Base-by-base conservation (phyloP, 140 eudicot species). In the Senecio squalidus region DNA sequence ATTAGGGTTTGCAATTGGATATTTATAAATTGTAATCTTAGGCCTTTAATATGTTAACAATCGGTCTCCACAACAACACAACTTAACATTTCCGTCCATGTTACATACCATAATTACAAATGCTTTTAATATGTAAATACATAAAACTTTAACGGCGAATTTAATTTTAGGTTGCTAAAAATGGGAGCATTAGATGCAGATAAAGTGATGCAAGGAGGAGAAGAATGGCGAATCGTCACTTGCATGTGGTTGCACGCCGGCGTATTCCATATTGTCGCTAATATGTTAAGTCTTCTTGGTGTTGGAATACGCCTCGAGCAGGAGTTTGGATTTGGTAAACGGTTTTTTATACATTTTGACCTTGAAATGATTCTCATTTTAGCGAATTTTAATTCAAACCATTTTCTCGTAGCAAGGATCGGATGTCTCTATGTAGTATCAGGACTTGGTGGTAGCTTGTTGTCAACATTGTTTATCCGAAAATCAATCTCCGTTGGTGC, bases 161-260 rank as follows among this genome's bases (percentile, higher is more conserved):
- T 14, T 15, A 16, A 55, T 51, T 14, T 41, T 76, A 90, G 95
- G 73, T 74, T 90, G 48, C 69, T 59, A 36, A 59, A 48, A 45
- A 67, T 90, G 82, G 97, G 95, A 9, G 95, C 90, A n/a, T 50
- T 90, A 34, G 87, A 85, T 28, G 86, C 68, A 61, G 50, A 54
- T 9, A 69, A 72, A 68, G 90, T 86, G 77, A 80, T 74, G 21
- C 59, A 76, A 6, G 60, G 62, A 33, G 74, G 80, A 29, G 66
- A 90, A 62, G 77, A 20, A 27, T 83, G 97, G 94, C 77, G 95
- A 17, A 43, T 86, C 11, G 29, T 63, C 6, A 41, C 90, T 20
- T 83, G 90, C 44, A 90, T 86, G 82, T 90, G 95, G 95, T 68
- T 90, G 62, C 97, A 90, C 39, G 95, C 95, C 2, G 97, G 97